phyloP scores from a whole-genome alignment of 2,329 filamentous ascomycete genomes.

The Colletotrichum filicis region DNA sequence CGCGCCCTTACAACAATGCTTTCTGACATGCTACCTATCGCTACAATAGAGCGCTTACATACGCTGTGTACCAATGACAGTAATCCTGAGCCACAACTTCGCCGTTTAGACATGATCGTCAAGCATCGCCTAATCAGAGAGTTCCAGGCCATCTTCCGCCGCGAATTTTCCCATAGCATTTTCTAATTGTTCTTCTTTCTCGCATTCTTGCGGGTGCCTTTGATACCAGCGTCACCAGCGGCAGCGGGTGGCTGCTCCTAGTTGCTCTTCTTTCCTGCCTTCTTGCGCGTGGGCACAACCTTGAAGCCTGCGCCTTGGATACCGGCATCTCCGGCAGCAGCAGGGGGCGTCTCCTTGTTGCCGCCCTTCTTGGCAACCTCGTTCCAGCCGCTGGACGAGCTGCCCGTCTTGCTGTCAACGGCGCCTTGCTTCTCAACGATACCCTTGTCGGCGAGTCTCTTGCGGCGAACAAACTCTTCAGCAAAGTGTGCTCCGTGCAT shows the following conservation, averaged over 20 bases:
- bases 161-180: background rate
- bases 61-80: background rate
- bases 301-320: constrained; percentile 78
- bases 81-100: constrained; percentile 1
- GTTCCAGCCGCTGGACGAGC: constrained; percentile 76
- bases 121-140: background rate
- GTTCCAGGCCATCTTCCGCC: background rate
- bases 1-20: background rate
- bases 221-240: constrained; percentile 48
- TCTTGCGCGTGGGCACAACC: constrained; percentile 92
- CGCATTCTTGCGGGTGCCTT: constrained; percentile 85
- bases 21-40: constrained; percentile 19
- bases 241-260: constrained; percentile 56
- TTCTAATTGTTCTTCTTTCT: constrained; percentile 70
- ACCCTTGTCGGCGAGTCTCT: constrained; percentile 92
- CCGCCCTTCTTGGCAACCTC: constrained; percentile 96
- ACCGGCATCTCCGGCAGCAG: constrained; percentile 48
- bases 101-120: constrained; percentile 8
- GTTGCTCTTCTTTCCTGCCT: constrained; percentile 77
- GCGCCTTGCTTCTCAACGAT: constrained; percentile 80
- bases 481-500: constrained; percentile 95
- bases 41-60: constrained; percentile 18
- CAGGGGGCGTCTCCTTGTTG: constrained; percentile 58
- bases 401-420: constrained; percentile 59
- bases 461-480: constrained; percentile 92